Base-by-base conservation (phyloP, 2,329 filamentous ascomycete species). In the Penicillium sp. region DNA sequence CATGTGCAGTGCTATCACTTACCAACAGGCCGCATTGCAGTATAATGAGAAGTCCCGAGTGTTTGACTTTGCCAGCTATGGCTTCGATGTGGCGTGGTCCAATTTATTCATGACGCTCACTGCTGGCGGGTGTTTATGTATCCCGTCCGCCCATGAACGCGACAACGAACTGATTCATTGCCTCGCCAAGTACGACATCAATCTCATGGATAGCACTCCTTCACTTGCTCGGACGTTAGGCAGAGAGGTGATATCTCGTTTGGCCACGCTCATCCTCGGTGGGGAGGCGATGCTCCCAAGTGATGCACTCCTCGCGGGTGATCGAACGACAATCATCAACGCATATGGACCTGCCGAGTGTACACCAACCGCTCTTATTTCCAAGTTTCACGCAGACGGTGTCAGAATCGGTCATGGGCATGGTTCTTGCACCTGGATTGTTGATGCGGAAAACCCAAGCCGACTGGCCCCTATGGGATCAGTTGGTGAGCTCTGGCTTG, bases 111-210 rank as follows among this genome's bases (percentile, higher is more conserved):
- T 27, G 5, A 48, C 49, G 2, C 18, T 55, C 1, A 24, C 38
- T 14, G n/a, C 33, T 1, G 50, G 50, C 4, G 53, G 44, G 1
- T 55, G 49, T 39, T 4, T 57, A 14, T 57, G 53, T 43, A 28
- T 57, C 4, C 53, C 53, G 7, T 50, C 47, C 1, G 47, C 54
- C 2, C 14, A 41, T 3, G 50, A 58, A 14, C 27, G 46, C 3
- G 24, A n/a, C 3, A 36, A 22, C 20, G 9, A 42, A 6, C 13
- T 53, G 10, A 0, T 84, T 80, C 60, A 72, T 82, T 50, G 22
- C 6, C 16, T 47, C 4, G 22, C 14, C 11, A 27, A 16, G 5
- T 20, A 28, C 18, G 24, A 31, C 8, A 36, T 40, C 24, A 28
- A 47, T 16, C 25, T 30, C 30, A 18, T 40, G 9, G 25, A 40